phyloP scores from a whole-genome alignment of 768 basidiomycete species.

The Pleurotus cornucopiae region DNA sequence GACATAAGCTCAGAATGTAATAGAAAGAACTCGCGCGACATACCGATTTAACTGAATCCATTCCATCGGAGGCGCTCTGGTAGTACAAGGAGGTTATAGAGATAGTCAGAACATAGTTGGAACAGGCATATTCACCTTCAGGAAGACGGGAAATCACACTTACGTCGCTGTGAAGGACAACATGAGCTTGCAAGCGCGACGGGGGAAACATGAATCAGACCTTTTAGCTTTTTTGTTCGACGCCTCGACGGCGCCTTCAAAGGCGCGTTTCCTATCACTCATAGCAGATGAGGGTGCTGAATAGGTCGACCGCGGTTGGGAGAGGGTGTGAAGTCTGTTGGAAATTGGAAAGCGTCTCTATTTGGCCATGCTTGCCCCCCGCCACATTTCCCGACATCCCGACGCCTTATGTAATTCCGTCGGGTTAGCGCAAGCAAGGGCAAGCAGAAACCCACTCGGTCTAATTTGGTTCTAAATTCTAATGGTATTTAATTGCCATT shows the following conservation, averaged over 20 bases:
- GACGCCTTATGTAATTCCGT: too few relatives aligned
- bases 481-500: too few relatives aligned
- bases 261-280: slow-evolving; percentile 64
- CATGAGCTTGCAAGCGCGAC: slow-evolving; percentile 12
- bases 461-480: too few relatives aligned
- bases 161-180: slow-evolving; percentile 55
- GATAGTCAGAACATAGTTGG: slow-evolving; percentile 50
- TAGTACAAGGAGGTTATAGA: slow-evolving; percentile 63
- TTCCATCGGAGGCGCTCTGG: slow-evolving; percentile 51
- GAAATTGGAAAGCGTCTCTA: too few relatives aligned
- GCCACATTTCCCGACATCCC: too few relatives aligned
- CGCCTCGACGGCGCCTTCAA: slow-evolving; percentile 50
- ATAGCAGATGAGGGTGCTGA: slow-evolving; percentile 23
- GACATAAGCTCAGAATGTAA: too few relatives aligned
- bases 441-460: too few relatives aligned
- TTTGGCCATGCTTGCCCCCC: too few relatives aligned
- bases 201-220: slow-evolving; percentile 30
- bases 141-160: slow-evolving; percentile 39
- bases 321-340: too few relatives aligned
- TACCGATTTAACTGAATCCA: slow-evolving; percentile 36
- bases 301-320: too few relatives aligned
- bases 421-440: too few relatives aligned
- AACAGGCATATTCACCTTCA: slow-evolving; percentile 70
- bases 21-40: slow-evolving; percentile 18
- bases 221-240: slow-evolving; percentile 63